Evolutionary conservation across 805 yeast species (phyloP).

Genomic region (Ascoidea rubescens): DNA sequence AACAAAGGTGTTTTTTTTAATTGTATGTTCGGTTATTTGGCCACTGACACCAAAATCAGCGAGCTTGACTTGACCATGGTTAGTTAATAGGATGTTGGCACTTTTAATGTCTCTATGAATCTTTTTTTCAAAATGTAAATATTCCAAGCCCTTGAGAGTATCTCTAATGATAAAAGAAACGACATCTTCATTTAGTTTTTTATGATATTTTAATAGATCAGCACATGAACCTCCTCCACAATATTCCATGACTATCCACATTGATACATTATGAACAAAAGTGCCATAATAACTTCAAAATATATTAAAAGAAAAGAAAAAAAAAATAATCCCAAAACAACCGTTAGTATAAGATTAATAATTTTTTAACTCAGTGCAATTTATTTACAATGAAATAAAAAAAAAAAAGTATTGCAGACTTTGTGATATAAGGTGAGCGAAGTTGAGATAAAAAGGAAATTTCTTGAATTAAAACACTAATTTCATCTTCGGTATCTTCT

Average conservation of each 20-base stretch:
- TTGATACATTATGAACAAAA: conserved; percentile 43
- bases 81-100: conserved; percentile 72
- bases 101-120: conserved; percentile 88
- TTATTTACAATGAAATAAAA: background rate
- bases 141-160: conserved; percentile 56
- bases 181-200: conserved; percentile 39
- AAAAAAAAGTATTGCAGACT: conserved; percentile 6
- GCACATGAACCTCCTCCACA: conserved; percentile 93
- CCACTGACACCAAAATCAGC: conserved; percentile 95
- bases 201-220: conserved; percentile 48
- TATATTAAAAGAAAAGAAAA: too few species aligned
- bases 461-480: conserved; percentile 60
- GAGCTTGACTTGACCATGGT: conserved; percentile 55
- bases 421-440: conserved; percentile 53
- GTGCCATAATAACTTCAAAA: conserved; percentile 35
- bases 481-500: conserved; percentile 68
- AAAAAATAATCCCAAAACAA: too few species aligned
- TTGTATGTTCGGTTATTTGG: conserved; percentile 51
- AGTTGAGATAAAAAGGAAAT: conserved; percentile 60
- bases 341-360: too few species aligned
- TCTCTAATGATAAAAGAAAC: conserved; percentile 51
- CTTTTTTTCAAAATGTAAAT: conserved; percentile 60
- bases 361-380: too few species aligned
- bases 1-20: conserved; percentile 61
- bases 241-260: conserved; percentile 90